Evolutionary conservation across 768 basidiomycete genomes (phyloP), one percentile per base, ranked within the genome.

Genomic region (Russula sp.): DNA sequence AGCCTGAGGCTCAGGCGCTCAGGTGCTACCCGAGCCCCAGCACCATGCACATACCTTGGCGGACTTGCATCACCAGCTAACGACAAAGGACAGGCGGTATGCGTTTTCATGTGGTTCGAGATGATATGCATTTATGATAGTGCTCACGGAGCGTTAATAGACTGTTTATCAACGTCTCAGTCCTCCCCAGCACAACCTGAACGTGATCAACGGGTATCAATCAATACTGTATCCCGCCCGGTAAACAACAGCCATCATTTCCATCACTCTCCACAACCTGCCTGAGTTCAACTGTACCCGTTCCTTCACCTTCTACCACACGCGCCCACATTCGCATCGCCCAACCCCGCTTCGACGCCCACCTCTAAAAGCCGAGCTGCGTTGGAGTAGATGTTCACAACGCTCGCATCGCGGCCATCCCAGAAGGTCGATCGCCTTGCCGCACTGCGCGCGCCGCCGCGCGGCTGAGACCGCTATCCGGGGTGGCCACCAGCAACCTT

Each of bases 41-140:
- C n/a, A n/a, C n/a, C n/a, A n/a, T n/a, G n/a, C n/a, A n/a, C n/a
- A n/a, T n/a, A n/a, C n/a, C n/a, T n/a, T n/a, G n/a, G n/a, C n/a
- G n/a, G n/a, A n/a, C n/a, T n/a, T n/a, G n/a, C n/a, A n/a, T n/a
- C 58, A 9, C 63, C 63, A 14, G 16, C 63, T 2, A 64, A 64
- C 63, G 63, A 11, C 63, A 54, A 18, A 34, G 58, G 40, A 64
- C 57, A 14, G 57, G 32, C 10, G 57, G 63, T 63, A 18, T 6
- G 62, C 30, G 3, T 38, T 16, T 22, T 16, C 32, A 2, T 2
- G 20, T 34, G n/a, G 44, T 26, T 2, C 9, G 10, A n/a, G 24
- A 10, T 14, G 26, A 10, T 34, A 38, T 24, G 13, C 2, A 48
- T 34, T 6, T n/a, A n/a, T n/a, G n/a, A 24, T 30, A 34, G 26